Percentiles rank a stretch among this genome's conserved stretches.
These are phyloP conservation scores for Talaromyces pinophilus DNA, from an alignment of 2,329 filamentous ascomycete genomes.

Conservation along the genomic window DNA sequence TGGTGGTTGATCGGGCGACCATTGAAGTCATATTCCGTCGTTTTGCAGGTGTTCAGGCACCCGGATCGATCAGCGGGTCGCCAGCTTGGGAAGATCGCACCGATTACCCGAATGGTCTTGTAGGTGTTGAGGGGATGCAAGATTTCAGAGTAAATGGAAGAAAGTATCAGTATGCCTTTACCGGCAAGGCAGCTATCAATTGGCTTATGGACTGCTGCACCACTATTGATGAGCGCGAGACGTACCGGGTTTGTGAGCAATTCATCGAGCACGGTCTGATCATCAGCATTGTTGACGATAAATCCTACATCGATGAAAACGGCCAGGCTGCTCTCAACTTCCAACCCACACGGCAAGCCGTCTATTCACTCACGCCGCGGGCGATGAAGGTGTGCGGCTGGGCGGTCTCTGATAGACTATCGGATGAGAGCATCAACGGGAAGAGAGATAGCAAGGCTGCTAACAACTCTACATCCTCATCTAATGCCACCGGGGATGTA, in stretches of 20 bases:
- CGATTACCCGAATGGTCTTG: constrained; percentile 85
- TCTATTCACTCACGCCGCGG: constrained; percentile 81
- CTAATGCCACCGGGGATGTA: constrained; percentile 58
- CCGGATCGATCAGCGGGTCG: constrained; percentile 75
- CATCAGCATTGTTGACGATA: constrained; percentile 68
- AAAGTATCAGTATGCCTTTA: constrained; percentile 80
- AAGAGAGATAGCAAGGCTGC: constrained; percentile 8
- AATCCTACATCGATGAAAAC: constrained; percentile 62
- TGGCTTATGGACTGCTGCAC: constrained; percentile 98
- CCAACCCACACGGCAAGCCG: constrained; percentile 81
- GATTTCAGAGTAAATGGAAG: constrained; percentile 80
- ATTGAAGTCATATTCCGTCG: constrained; percentile 93
- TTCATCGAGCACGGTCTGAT: constrained; percentile 87
- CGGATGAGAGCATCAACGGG: constrained; percentile 17
- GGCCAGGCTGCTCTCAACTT: constrained; percentile 65
- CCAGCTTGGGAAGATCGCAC: constrained; percentile 67
- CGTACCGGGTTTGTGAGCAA: constrained; percentile 76
- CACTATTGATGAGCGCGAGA: constrained; percentile 86
- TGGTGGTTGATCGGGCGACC: constrained; percentile 82
- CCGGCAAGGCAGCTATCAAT: constrained; percentile 82
- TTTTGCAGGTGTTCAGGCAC: constrained; percentile 78
- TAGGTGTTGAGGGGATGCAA: constrained; percentile 87
- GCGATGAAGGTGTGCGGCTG: constrained; percentile 71
- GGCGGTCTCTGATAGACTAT: constrained; percentile 51
- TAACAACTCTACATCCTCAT: constrained; percentile 34